These are phyloP conservation scores for Aspergillus sclerotioniger DNA, from an alignment of 495 filamentous ascomycete species.

Conservation along the genomic window DNA sequence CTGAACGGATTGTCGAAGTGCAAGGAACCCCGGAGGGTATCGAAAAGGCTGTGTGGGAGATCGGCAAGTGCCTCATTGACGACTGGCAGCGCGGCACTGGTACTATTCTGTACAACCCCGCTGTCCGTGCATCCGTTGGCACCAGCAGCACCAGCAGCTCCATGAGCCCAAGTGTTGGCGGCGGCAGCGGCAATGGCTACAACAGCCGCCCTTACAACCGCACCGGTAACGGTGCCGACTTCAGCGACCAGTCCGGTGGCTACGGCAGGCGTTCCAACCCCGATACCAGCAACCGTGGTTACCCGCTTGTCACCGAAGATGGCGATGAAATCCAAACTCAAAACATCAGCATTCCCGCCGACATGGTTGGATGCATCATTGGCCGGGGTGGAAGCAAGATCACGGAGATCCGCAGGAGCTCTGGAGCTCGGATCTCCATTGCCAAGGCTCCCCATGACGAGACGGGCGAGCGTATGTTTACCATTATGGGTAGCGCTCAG, in stretches of 20 bases:
- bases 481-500: slow-evolving; percentile 88
- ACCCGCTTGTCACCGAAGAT: slow-evolving; percentile 85
- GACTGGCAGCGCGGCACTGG: slow-evolving; percentile 96
- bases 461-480: slow-evolving; percentile 98
- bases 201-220: slow-evolving; percentile 76
- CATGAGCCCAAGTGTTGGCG: slow-evolving; percentile 19
- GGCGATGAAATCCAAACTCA: slow-evolving; percentile 98
- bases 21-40: slow-evolving; percentile 91
- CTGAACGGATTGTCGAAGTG: slow-evolving; percentile 97
- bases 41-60: slow-evolving; percentile 95
- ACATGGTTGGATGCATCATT: slow-evolving; percentile 99
- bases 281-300: slow-evolving; percentile 67
- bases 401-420: slow-evolving; percentile 93
- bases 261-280: slow-evolving; percentile 78
- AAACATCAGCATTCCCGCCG: slow-evolving; percentile 97
- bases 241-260: slow-evolving; percentile 72
- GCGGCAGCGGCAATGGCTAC: slow-evolving; percentile 46
- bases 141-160: slow-evolving; percentile 15
- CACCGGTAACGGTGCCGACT: slow-evolving; percentile 96
- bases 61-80: slow-evolving; percentile 96
- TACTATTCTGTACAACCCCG: slow-evolving; percentile 95
- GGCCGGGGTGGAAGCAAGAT: slow-evolving; percentile 93
- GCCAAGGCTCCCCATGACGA: slow-evolving; percentile 98
- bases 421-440: slow-evolving; percentile 95
- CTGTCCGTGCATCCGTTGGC: slow-evolving; percentile 73